These are phyloP conservation scores for Ceratobasidium sp. DNA, from an alignment of 1,284 basidiomycete genomes.

Conservation along the genomic window DNA sequence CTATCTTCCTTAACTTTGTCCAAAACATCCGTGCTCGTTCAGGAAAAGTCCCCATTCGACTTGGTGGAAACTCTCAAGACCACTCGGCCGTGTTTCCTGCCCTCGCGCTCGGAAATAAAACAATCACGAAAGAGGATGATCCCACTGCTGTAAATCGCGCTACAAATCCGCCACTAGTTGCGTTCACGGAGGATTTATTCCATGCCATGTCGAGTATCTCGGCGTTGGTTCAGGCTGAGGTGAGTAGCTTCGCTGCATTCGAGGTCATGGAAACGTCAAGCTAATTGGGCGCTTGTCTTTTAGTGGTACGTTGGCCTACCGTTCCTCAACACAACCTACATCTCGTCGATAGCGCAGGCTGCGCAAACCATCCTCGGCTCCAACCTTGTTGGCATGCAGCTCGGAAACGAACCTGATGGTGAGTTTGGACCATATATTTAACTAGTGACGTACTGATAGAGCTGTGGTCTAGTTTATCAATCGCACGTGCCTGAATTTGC, in stretches of 20 bases:
- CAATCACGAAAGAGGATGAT: constrained; percentile 65
- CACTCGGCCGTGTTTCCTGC: constrained; percentile 63
- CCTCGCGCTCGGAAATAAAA: constrained; percentile 61
- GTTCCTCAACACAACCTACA: constrained; percentile 53
- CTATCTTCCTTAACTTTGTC: constrained; percentile 54
- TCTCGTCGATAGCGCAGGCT: constrained; percentile 33
- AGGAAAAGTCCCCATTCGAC: constrained; percentile 45
- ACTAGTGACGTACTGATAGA: background rate
- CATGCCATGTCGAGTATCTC: constrained; percentile 35
- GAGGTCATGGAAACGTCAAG: background rate
- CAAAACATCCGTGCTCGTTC: constrained; percentile 40
- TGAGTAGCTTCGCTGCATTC: constrained; percentile 54
- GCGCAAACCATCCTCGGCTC: constrained; percentile 29
- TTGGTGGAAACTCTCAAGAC: constrained; percentile 54
- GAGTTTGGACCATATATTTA: background rate
- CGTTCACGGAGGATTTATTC: constrained; percentile 42
- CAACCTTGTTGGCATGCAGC: constrained; percentile 43
- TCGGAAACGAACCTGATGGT: constrained; percentile 49
- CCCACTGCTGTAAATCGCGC: constrained; percentile 59
- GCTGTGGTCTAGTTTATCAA: constrained; percentile 7
- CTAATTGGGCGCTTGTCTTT: constrained; percentile 51
- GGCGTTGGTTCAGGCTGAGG: constrained; percentile 31
- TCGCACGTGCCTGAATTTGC: constrained; percentile 14
- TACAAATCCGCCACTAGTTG: constrained; percentile 18
- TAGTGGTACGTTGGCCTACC: constrained; percentile 53